Conservation (phyloP, 192 early-diverging fungal genomes). For the Hyaloraphidium curvatum region DNA sequence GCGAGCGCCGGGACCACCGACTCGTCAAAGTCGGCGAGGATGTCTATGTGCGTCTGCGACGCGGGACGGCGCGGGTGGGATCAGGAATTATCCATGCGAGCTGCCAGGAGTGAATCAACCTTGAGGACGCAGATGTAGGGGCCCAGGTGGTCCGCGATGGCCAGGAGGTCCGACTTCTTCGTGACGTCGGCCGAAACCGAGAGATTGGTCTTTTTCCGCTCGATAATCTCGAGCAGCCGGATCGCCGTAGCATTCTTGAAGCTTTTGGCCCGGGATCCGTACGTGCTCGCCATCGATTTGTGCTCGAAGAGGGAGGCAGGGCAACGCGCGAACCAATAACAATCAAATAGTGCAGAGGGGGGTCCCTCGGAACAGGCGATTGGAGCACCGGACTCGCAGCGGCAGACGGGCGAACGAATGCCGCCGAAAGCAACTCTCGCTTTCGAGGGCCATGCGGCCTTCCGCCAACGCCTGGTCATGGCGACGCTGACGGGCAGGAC, state of each 20-base stretch:
- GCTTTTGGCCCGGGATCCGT: constrained; percentile 40
- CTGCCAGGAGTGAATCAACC: too few relatives aligned
- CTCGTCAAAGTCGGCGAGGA: constrained; percentile 79
- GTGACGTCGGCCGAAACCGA: constrained; percentile 80
- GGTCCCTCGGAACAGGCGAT: too few relatives aligned
- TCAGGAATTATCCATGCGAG: too few relatives aligned
- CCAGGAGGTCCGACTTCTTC: constrained; percentile 68
- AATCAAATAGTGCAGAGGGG: too few relatives aligned
- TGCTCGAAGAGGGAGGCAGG: too few relatives aligned
- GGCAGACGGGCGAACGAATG: too few relatives aligned
- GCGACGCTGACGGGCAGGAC: constrained; percentile 63
- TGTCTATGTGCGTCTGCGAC: constrained; percentile 90
- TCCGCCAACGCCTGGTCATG: constrained; percentile 78
- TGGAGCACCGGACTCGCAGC: too few relatives aligned
- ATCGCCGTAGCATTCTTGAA: constrained; percentile 59
- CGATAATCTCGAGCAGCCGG: constrained; percentile 61
- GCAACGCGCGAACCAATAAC: too few relatives aligned
- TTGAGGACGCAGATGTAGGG: constrained; percentile 93
- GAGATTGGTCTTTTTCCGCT: constrained; percentile 76
- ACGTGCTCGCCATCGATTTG: too few relatives aligned
- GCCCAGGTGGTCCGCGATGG: constrained; percentile 69
- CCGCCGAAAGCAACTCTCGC: too few relatives aligned
- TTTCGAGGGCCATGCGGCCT: constrained; percentile 67
- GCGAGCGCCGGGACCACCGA: constrained; percentile 55
- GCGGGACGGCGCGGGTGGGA: too few relatives aligned